phyloP scores from a whole-genome alignment of 495 filamentous ascomycete species.

The Durotheca rogersii region DNA sequence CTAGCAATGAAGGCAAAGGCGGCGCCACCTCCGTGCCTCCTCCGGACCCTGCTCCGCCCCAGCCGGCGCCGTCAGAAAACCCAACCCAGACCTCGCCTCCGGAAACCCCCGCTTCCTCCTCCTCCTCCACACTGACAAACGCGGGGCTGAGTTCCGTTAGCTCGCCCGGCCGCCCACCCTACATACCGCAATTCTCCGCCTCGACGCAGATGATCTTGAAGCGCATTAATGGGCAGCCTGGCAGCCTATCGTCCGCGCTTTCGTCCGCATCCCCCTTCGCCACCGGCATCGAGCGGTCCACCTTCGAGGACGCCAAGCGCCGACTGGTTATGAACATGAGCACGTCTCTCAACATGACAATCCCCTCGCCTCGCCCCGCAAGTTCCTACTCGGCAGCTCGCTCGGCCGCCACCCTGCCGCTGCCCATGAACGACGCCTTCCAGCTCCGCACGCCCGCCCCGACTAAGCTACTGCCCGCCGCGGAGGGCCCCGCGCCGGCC shows the following conservation, averaged over 20 bases:
- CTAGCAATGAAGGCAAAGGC: slow-evolving; percentile 5
- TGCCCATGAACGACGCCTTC: slow-evolving; percentile 28
- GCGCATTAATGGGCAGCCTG: slow-evolving; percentile 47
- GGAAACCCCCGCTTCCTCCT: neutral
- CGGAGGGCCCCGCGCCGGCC: slow-evolving; percentile 11
- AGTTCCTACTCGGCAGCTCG: neutral
- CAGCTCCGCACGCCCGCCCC: slow-evolving; percentile 25
- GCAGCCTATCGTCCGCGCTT: slow-evolving; percentile 38
- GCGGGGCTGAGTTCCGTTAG: slow-evolving; percentile 20
- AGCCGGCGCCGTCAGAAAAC: neutral
- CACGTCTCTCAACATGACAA: slow-evolving; percentile 50
- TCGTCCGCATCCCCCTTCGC: slow-evolving; percentile 36
- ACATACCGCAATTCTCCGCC: slow-evolving; percentile 55
- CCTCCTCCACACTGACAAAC: slow-evolving; percentile 16
- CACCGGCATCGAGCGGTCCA: slow-evolving; percentile 36
- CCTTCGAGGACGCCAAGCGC: slow-evolving; percentile 51
- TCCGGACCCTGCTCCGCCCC: neutral
- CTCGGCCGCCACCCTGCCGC: slow-evolving; percentile 12
- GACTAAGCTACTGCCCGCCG: neutral
- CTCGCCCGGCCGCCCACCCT: slow-evolving; percentile 37
- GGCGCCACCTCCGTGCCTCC: neutral
- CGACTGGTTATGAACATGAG: slow-evolving; percentile 52
- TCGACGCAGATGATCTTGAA: slow-evolving; percentile 60
- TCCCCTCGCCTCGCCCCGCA: slow-evolving; percentile 33
- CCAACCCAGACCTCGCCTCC: neutral